Percentiles rank a stretch among this genome's conserved stretches.
Evolutionary conservation across 2,329 filamentous ascomycete genomes (phyloP).

Genomic region (Alternaria longipes): DNA sequence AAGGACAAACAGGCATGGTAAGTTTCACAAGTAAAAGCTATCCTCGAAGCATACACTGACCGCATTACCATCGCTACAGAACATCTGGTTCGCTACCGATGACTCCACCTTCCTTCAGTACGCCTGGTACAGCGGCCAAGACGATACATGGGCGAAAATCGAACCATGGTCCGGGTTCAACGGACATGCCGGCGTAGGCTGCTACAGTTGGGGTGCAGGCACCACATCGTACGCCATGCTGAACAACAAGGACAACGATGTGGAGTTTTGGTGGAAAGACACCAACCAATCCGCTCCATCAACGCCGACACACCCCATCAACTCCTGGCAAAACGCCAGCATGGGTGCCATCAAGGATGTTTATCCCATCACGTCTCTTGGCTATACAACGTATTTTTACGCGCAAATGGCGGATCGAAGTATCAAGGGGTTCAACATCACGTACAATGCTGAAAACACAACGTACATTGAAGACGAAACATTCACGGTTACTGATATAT

Average conservation of each 20-base stretch:
- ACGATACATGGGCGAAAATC: conserved; percentile 48
- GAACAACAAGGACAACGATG: conserved; percentile 50
- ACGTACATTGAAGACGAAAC: conserved; percentile 37
- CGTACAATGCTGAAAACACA: conserved; percentile 53
- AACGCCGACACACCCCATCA: conserved; percentile 51
- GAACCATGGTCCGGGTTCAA: conserved; percentile 52
- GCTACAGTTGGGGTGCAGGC: conserved; percentile 54
- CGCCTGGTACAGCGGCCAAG: conserved; percentile 52
- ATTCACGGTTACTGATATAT: conserved; percentile 46
- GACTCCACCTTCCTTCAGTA: conserved; percentile 53
- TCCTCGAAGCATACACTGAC: background rate
- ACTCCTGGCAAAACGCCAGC: conserved; percentile 48
- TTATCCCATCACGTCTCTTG: conserved; percentile 52
- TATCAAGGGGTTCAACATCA: conserved; percentile 53
- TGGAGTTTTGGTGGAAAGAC: conserved; percentile 58
- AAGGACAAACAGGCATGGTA: conserved; percentile 49
- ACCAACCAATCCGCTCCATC: conserved; percentile 46
- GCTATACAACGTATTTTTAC: conserved; percentile 57
- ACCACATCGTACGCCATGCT: conserved; percentile 56
- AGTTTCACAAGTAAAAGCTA: background rate
- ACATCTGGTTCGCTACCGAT: conserved; percentile 56
- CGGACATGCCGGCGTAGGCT: conserved; percentile 56
- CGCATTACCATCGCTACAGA: conserved; percentile 9
- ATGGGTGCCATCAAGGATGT: conserved; percentile 46
- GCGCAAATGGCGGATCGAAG: conserved; percentile 49